Conservation (phyloP, 1,284 basidiomycete genomes). For the Irpex rosettiformis region DNA sequence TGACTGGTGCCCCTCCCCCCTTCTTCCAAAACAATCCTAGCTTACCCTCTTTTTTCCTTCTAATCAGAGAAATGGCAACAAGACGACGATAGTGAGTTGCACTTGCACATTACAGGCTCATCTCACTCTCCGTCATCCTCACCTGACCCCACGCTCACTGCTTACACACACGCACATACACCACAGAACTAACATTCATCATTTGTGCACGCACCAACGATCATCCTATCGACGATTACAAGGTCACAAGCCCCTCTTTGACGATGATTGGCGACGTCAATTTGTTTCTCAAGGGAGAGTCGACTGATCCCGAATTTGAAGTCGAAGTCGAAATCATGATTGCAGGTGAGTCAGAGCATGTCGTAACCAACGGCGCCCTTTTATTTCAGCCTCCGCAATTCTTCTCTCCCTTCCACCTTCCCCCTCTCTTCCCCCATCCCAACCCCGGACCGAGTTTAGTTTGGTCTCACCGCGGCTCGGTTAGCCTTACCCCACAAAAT, state of each 20-base stretch:
- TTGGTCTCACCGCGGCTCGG: background rate
- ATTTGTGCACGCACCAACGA: constrained; percentile 51
- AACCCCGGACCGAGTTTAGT: background rate
- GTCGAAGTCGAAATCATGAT: constrained; percentile 84
- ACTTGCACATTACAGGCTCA: constrained; percentile 10
- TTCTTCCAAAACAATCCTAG: background rate
- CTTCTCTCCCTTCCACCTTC: background rate
- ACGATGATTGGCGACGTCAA: constrained; percentile 94
- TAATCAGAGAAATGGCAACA: constrained; percentile 75
- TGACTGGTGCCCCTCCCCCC: too few relatives aligned
- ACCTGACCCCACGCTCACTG: background rate
- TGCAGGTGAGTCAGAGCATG: constrained; percentile 46
- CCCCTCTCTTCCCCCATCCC: background rate
- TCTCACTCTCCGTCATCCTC: background rate
- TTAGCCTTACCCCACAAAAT: background rate
- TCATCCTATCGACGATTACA: constrained; percentile 27
- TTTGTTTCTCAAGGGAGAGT: constrained; percentile 71
- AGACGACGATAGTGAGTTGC: constrained; percentile 79
- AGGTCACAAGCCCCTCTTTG: constrained; percentile 33
- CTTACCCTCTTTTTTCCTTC: background rate
- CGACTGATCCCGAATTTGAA: constrained; percentile 44
- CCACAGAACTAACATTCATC: constrained; percentile 86
- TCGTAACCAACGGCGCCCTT: background rate
- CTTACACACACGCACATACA: background rate
- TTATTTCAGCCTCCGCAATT: background rate